Conservation (phyloP, 2,329 filamentous ascomycete species). For the Fusarium sp. region DNA sequence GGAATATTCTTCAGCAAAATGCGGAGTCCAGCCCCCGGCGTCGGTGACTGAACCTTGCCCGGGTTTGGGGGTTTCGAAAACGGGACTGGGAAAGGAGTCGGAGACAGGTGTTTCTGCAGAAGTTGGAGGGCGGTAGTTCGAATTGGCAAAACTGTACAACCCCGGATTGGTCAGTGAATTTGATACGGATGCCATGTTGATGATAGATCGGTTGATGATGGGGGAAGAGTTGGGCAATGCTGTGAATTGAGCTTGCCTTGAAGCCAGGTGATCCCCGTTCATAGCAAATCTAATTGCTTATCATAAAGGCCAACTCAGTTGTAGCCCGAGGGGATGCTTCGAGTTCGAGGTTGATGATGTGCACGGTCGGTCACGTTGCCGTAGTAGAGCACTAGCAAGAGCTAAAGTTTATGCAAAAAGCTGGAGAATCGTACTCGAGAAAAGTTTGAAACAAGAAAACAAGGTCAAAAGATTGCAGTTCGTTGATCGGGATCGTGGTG, state of each 20-base stretch:
- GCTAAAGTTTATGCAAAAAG: slow-evolving; percentile 31
- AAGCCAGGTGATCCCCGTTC: slow-evolving; percentile 67
- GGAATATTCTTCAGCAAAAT: slow-evolving; percentile 71
- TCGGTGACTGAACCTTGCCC: slow-evolving; percentile 59
- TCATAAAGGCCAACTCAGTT: slow-evolving; percentile 39
- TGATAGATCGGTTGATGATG: slow-evolving; percentile 17
- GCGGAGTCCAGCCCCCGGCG: slow-evolving; percentile 65
- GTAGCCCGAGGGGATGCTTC: slow-evolving; percentile 20
- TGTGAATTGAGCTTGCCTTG: slow-evolving; percentile 56
- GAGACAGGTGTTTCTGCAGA: slow-evolving; percentile 67
- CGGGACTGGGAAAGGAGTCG: slow-evolving; percentile 61
- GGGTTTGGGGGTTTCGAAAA: slow-evolving; percentile 66
- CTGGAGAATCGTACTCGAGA: slow-evolving; percentile 7
- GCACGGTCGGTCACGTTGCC: slow-evolving; percentile 29
- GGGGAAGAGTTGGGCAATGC: slow-evolving; percentile 3
- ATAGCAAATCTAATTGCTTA: slow-evolving; percentile 60
- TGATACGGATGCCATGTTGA: slow-evolving; percentile 13
- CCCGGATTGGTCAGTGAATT: slow-evolving; percentile 48
- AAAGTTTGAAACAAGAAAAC: neutral
- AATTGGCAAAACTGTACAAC: slow-evolving; percentile 67
- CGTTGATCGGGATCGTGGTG: slow-evolving; percentile 3
- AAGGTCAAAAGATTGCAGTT: slow-evolving; percentile 1
- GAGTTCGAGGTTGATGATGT: slow-evolving; percentile 32
- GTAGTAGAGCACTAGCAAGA: slow-evolving; percentile 23
- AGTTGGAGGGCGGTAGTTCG: slow-evolving; percentile 68